Evolutionary conservation across 371 early-diverging fungal genomes (phyloP), one percentile per base, ranked within the genome.

Genomic region (Actinomucor elegans): DNA sequence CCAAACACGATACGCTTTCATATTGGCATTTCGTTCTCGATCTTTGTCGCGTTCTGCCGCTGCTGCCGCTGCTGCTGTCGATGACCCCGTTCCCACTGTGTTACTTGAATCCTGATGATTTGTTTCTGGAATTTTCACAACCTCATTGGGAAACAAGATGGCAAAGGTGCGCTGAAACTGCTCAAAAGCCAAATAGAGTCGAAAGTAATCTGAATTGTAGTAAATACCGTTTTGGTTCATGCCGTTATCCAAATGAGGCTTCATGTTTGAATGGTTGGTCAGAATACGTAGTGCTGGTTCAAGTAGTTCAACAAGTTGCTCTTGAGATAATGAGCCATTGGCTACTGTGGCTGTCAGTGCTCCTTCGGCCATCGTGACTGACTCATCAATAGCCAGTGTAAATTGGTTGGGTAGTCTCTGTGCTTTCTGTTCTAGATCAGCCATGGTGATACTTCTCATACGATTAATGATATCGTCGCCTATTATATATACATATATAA

Each of bases 141-240:
- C 51, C 43, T 69, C 64, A 17, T 56, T 48, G 0, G 73, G 76
- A 43, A 70, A 70, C 23, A 76, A 29, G 18, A 51, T 48, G 2
- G 73, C 61, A 70, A 73, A 73, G 2, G 56, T 49, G 24, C 49
- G 61, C 54, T 74, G 75, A 26, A 77, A 77, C 40, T 77, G 77
- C 24, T 77, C 72, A 59, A 77, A 74, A 0, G 77, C 77, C 14
- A 77, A 49, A 29, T 71, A 77, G 0, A 77, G 55, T 48, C 73
- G 55, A 57, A 65, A 77, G 27, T 77, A 77, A 49, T 77, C 77
- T n/a, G 68, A 62, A 27, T 77, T 77, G 69, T 77, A 77, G 35
- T 77, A 69, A 11, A 77, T 77, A 31, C 77, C 77, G 29, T 77
- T 77, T 40, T 77, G 77, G 36, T 77, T 77, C 77, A 74, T 73